phyloP scores from a whole-genome alignment of 1,284 basidiomycete genomes.

The Cryptococcus sp. region DNA sequence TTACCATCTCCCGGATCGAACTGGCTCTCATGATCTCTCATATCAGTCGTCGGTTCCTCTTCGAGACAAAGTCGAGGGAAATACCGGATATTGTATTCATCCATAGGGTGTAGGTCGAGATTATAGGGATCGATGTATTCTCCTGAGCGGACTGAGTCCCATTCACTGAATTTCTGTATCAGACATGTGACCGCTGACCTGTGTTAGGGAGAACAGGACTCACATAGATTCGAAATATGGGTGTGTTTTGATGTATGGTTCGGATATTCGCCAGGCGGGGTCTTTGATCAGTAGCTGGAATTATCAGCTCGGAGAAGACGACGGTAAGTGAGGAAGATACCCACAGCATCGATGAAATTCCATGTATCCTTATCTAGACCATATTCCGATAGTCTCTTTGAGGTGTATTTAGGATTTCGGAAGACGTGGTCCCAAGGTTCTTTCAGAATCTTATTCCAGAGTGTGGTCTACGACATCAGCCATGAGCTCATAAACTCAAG shows the following conservation, averaged over 20 bases:
- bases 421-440: constrained; percentile 40
- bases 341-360: constrained; percentile 85
- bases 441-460: constrained; percentile 27
- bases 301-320: constrained; percentile 1
- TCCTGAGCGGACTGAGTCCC: constrained; percentile 29
- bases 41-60: constrained; percentile 67
- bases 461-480: constrained; percentile 14
- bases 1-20: constrained; percentile 7
- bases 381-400: constrained; percentile 71
- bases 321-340: constrained; percentile 34
- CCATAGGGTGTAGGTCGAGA: constrained; percentile 83
- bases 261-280: constrained; percentile 81
- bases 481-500: neutral
- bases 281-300: constrained; percentile 80
- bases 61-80: constrained; percentile 96
- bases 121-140: constrained; percentile 76
- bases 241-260: constrained; percentile 78
- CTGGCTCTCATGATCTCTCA: constrained; percentile 30
- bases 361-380: constrained; percentile 91
- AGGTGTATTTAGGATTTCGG: constrained; percentile 73
- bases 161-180: constrained; percentile 52
- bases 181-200: constrained; percentile 77
- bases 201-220: constrained; percentile 37
- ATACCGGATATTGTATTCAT: constrained; percentile 93
- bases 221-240: constrained; percentile 95